Conservation (phyloP, 495 filamentous ascomycete genomes). For the Aspergillus panamensis region DNA sequence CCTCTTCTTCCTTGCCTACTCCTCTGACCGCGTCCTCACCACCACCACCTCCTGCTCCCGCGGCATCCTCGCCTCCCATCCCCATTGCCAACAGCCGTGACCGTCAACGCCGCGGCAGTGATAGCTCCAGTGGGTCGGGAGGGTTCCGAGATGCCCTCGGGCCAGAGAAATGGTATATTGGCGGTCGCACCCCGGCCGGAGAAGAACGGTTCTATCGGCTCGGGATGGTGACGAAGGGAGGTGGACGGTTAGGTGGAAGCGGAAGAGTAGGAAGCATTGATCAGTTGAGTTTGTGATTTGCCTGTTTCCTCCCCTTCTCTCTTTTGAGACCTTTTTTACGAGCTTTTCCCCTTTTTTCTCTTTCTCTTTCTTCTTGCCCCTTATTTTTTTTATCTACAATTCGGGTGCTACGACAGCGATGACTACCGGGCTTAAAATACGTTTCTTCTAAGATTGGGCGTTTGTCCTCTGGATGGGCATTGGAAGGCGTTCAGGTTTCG, state of each 20-base stretch:
- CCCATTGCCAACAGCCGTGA: conserved; percentile 33
- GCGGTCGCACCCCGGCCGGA: conserved; percentile 75
- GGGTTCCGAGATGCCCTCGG: conserved; percentile 72
- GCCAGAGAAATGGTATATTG: conserved; percentile 85
- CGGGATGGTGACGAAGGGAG: conserved; percentile 55
- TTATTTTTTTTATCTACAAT: conserved; percentile 2
- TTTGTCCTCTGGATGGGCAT: neutral
- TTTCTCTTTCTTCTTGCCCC: conserved; percentile 2
- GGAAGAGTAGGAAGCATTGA: conserved; percentile 59
- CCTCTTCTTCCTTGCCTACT: conserved; percentile 25
- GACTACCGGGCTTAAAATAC: neutral
- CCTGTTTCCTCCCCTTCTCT: too few species aligned
- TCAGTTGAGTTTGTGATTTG: conserved; percentile 55
- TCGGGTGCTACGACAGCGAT: conserved; percentile 4
- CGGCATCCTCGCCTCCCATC: conserved; percentile 36
- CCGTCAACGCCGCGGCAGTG: conserved; percentile 57
- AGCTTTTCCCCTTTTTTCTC: neutral
- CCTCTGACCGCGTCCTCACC: conserved; percentile 15
- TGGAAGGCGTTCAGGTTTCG: neutral
- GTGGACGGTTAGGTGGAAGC: conserved; percentile 50
- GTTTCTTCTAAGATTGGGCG: neutral
- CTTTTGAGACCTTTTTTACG: conserved; percentile 7
- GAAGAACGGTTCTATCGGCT: conserved; percentile 85
- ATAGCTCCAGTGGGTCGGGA: conserved; percentile 74
- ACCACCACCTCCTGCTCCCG: conserved; percentile 21